Conservation (phyloP, 108 stramenopile species). For the Asterionellopsis glacialis region DNA sequence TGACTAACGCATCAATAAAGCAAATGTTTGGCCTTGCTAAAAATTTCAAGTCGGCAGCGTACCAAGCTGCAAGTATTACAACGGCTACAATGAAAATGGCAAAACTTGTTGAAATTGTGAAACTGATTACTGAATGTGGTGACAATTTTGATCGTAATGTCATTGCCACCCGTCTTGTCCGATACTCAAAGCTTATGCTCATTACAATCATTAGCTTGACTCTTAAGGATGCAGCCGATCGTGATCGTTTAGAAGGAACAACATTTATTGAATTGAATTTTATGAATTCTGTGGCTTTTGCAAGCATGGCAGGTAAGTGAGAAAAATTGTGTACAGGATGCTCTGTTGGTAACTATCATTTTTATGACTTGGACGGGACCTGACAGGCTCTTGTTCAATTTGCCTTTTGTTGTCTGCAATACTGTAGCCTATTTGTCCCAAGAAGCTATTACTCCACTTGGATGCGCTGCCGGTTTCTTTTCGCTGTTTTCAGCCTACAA, state of each 20-base stretch:
- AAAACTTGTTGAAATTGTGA: conserved; percentile 15
- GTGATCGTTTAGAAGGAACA: conserved; percentile 53
- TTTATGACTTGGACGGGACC: neutral
- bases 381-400: neutral
- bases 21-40: neutral
- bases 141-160: neutral
- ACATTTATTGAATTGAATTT: conserved; percentile 68
- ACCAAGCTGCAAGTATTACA: conserved; percentile 14
- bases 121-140: too few species aligned
- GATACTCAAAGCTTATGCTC: conserved; percentile 19
- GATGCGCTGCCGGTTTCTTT: conserved; percentile 6
- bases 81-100: conserved; percentile 18
- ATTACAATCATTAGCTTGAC: conserved; percentile 19
- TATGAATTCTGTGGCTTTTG: conserved; percentile 15
- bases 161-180: conserved; percentile 17
- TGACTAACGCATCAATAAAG: too few species aligned
- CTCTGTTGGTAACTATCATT: neutral
- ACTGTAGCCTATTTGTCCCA: conserved; percentile 3
- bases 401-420: conserved; percentile 3
- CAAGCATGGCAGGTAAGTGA: neutral
- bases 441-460: conserved; percentile 10
- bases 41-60: conserved; percentile 19
- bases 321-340: neutral
- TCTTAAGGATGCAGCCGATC: conserved; percentile 68
- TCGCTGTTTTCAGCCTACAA: conserved; percentile 17